These are phyloP conservation scores for Parastagonospora nodorum DNA, from an alignment of 2,329 filamentous ascomycete species.

Conservation along the genomic window DNA sequence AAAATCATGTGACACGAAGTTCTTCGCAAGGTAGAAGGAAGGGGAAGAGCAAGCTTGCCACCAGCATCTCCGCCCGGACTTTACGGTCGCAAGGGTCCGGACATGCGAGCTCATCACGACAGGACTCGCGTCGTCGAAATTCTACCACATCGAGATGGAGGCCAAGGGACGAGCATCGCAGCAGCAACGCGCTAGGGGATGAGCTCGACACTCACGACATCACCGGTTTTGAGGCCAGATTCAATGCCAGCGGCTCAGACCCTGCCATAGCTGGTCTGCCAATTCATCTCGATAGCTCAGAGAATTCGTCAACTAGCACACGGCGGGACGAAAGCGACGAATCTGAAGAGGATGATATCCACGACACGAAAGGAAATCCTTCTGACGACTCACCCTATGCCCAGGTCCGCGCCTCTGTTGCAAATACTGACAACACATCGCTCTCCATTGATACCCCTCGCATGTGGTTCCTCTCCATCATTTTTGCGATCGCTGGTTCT, in stretches of 20 bases:
- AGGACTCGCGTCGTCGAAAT: slow-evolving; percentile 22
- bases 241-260: slow-evolving; percentile 35
- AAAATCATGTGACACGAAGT: slow-evolving; percentile 34
- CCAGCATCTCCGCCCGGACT: slow-evolving; percentile 26
- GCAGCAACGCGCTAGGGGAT: slow-evolving; percentile 31
- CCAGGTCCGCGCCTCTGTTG: slow-evolving; percentile 79
- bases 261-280: slow-evolving; percentile 27
- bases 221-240: slow-evolving; percentile 37
- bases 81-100: slow-evolving; percentile 10
- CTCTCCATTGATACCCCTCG: slow-evolving; percentile 87
- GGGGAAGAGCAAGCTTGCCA: slow-evolving; percentile 42
- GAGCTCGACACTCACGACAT: slow-evolving; percentile 34
- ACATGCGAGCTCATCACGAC: slow-evolving; percentile 22
- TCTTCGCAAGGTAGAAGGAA: slow-evolving; percentile 32
- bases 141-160: slow-evolving; percentile 33
- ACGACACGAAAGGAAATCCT: slow-evolving; percentile 53
- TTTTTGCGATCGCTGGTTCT: slow-evolving; percentile 81
- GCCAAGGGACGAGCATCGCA: slow-evolving; percentile 26
- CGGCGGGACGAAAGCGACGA: slow-evolving; percentile 30
- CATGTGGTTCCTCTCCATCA: slow-evolving; percentile 81
- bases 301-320: slow-evolving; percentile 39
- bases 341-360: slow-evolving; percentile 43
- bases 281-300: slow-evolving; percentile 28
- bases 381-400: slow-evolving; percentile 76
- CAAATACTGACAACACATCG: slow-evolving; percentile 73